phyloP scores from a whole-genome alignment of 1,284 basidiomycete species.

The Trichosporon asahii region DNA sequence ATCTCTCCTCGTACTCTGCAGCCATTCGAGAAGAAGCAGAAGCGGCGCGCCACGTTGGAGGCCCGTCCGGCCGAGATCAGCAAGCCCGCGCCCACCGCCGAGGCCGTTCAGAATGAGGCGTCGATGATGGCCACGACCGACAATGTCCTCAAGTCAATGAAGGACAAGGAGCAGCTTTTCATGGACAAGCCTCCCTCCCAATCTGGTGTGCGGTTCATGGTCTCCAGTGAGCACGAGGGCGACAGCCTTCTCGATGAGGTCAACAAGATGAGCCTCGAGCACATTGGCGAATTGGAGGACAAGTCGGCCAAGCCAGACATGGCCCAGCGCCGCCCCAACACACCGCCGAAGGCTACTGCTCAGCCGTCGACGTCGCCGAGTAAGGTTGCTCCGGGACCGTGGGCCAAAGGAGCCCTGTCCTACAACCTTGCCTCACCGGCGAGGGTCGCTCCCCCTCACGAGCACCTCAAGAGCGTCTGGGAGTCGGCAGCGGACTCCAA shows the following conservation, averaged over 20 bases:
- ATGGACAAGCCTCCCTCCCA: slow-evolving; percentile 8
- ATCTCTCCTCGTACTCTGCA: slow-evolving; percentile 37
- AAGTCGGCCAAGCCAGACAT: slow-evolving; percentile 30
- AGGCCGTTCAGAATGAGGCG: neutral
- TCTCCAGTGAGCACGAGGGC: slow-evolving; percentile 50
- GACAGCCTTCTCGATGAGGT: slow-evolving; percentile 51
- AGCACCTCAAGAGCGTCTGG: slow-evolving; percentile 45
- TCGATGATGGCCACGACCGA: neutral
- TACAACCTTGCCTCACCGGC: slow-evolving; percentile 23
- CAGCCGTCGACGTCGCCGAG: slow-evolving; percentile 8
- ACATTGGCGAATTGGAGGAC: slow-evolving; percentile 39
- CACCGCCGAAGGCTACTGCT: neutral
- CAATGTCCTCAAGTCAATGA: slow-evolving; percentile 7
- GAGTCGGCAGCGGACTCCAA: slow-evolving; percentile 23
- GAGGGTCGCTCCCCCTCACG: slow-evolving; percentile 33
- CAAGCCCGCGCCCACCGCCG: neutral
- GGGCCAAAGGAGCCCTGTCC: slow-evolving; percentile 30
- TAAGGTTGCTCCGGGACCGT: slow-evolving; percentile 19
- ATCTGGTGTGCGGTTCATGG: slow-evolving; percentile 45
- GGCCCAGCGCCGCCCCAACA: slow-evolving; percentile 21
- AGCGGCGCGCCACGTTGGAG: slow-evolving; percentile 23
- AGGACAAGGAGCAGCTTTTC: slow-evolving; percentile 10
- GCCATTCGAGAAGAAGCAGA: slow-evolving; percentile 38
- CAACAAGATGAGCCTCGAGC: slow-evolving; percentile 51
- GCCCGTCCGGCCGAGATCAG: neutral